phyloP scores from a whole-genome alignment of 1,284 basidiomycete species.

The Moniliophthora roreri region DNA sequence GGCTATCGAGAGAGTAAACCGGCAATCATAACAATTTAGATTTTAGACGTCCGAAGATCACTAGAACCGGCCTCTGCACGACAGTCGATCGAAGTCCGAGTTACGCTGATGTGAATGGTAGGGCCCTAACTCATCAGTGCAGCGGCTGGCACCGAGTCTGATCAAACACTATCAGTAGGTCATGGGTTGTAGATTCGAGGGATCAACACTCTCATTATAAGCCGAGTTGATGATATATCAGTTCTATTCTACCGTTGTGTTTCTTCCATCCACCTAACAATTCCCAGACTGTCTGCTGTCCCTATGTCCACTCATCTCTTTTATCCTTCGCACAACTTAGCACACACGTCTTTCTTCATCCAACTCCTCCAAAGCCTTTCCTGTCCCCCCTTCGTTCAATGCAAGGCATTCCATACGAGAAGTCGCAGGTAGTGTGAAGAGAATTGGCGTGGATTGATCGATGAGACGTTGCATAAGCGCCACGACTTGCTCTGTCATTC shows the following conservation, averaged over 20 bases:
- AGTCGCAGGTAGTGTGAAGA: constrained; percentile 69
- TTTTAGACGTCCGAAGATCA: too few species aligned
- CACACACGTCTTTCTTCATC: constrained; percentile 56
- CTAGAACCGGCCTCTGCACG: too few species aligned
- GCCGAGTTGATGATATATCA: too few species aligned
- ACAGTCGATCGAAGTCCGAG: too few species aligned
- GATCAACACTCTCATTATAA: too few species aligned
- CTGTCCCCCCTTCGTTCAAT: constrained; percentile 54
- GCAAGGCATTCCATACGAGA: constrained; percentile 72
- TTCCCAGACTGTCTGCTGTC: constrained; percentile 59
- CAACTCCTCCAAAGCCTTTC: constrained; percentile 70
- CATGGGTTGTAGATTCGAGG: too few species aligned
- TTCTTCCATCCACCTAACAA: constrained; percentile 55
- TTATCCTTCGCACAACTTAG: constrained; percentile 57
- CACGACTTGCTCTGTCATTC: constrained; percentile 33
- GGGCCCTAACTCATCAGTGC: too few species aligned
- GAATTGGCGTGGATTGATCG: constrained; percentile 63
- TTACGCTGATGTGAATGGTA: too few species aligned
- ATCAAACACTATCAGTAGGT: too few species aligned
- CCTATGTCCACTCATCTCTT: constrained; percentile 61
- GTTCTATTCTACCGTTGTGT: not conserved
- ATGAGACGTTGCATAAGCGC: constrained; percentile 51
- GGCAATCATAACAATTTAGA: too few species aligned
- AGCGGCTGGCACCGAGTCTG: too few species aligned
- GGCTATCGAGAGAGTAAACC: too few species aligned